These are phyloP conservation scores for Lasiodiplodia sp. DNA, from an alignment of 2,329 filamentous ascomycete genomes.

Conservation along the genomic window DNA sequence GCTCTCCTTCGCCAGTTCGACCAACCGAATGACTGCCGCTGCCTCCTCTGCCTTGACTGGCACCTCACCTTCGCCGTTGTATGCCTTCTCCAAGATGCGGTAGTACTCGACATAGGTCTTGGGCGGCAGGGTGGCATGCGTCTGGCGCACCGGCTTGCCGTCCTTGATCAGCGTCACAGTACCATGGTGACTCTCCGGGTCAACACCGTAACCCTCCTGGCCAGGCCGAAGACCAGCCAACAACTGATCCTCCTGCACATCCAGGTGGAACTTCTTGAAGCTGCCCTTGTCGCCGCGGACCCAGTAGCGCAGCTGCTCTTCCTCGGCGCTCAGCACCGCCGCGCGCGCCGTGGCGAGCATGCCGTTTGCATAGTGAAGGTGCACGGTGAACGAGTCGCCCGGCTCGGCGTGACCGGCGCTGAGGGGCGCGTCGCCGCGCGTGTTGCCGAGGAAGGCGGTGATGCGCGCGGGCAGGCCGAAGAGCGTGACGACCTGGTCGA, in stretches of 20 bases:
- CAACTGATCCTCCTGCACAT: conserved; percentile 79
- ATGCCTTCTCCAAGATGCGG: conserved; percentile 58
- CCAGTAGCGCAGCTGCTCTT: conserved; percentile 77
- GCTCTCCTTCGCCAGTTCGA: conserved; percentile 64
- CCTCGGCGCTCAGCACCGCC: conserved; percentile 72
- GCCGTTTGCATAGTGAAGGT: conserved; percentile 70
- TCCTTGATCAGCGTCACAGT: conserved; percentile 63
- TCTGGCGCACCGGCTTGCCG: conserved; percentile 52
- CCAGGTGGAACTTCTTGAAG: conserved; percentile 75
- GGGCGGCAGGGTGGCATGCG: conserved; percentile 53
- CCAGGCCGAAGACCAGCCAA: conserved; percentile 67
- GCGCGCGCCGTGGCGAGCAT: conserved; percentile 74
- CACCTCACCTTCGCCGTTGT: conserved; percentile 59
- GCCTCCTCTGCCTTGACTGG: conserved; percentile 63
- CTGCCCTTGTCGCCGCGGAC: conserved; percentile 76
- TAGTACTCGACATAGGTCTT: conserved; percentile 76
- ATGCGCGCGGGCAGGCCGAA: conserved; percentile 74
- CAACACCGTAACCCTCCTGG: conserved; percentile 70
- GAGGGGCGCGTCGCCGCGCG: conserved; percentile 60
- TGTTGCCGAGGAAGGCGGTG: conserved; percentile 72
- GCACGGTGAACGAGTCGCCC: conserved; percentile 63
- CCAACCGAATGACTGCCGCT: conserved; percentile 61
- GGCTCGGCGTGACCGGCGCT: conserved; percentile 54
- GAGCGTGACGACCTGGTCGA: conserved; percentile 76
- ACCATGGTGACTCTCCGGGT: conserved; percentile 65